These are phyloP conservation scores for Limnomonas spitsbergensis DNA, from an alignment of 139 green algal species.

Conservation along the genomic window DNA sequence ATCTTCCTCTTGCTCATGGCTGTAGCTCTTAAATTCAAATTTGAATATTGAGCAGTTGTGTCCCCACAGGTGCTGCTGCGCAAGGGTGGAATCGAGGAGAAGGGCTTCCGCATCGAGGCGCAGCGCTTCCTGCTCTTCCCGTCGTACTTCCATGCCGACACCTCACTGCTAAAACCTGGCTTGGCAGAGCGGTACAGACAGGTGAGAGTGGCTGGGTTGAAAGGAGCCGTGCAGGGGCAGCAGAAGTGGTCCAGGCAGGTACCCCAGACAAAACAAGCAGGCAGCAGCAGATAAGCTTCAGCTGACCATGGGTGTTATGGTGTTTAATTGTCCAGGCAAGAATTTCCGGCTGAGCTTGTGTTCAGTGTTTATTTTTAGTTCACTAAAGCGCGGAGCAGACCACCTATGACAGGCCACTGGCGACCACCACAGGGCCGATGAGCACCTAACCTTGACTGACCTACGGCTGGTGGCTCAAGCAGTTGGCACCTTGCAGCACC, in stretches of 20 bases:
- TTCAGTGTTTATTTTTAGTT: too few species aligned
- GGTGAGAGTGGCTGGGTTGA: constrained; percentile 15
- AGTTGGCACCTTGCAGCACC: too few species aligned
- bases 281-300: neutral
- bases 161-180: constrained; percentile 49
- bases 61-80: constrained; percentile 57
- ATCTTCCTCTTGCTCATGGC: neutral
- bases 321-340: neutral
- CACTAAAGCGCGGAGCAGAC: too few species aligned
- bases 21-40: neutral
- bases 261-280: too few species aligned
- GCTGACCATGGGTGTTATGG: neutral
- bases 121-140: constrained; percentile 32
- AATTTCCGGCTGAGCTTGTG: too few species aligned
- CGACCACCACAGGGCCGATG: too few species aligned
- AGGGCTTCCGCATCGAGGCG: constrained; percentile 21
- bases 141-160: constrained; percentile 48
- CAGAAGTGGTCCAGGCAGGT: too few species aligned
- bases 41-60: neutral
- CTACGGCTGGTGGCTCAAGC: too few species aligned
- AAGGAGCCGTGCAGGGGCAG: too few species aligned
- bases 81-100: constrained; percentile 73
- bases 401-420: too few species aligned
- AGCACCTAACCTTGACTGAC: too few species aligned
- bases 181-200: constrained; percentile 37